Evolutionary conservation across 129 eudicot species (phyloP), one percentile per base, ranked within the genome.

Genomic region (Chrysanthemum seticuspe): DNA sequence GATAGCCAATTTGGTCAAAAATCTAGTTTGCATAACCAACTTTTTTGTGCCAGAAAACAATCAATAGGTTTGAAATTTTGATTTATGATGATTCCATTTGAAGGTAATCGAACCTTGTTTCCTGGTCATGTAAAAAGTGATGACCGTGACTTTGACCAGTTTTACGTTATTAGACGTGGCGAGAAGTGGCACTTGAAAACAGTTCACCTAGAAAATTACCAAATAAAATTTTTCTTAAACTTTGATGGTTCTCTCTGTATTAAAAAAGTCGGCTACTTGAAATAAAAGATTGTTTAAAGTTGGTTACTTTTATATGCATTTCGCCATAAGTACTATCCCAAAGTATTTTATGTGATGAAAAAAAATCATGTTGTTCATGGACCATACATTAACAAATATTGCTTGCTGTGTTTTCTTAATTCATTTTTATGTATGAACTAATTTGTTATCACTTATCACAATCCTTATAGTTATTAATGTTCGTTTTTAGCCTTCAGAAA

Each of bases 401-500:
- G 36, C 36, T 31, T 31, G 36, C 36, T 31, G 36, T 31, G 36
- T 31, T 31, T 31, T 31, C 36, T 31, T 29, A 0, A 29, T 29
- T 29, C 36, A 31, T 31, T 31, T 31, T 31, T 31, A 31, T 31
- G 36, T 31, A 31, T 31, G 36, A 31, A 31, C 36, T 31, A 31
- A 31, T 31, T 31, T 31, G 36, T 31, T 31, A 31, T 31, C 36
- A 31, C 36, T 31, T 31, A 31, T 31, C 6, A 31, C 36, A 31
- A 3, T 3, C 6, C 27, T 12, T 31, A 62, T 62, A 27, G 6
- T 9, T 29, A 7, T 13, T 10, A 53, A 16, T 49, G 49, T 72
- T 2, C 21, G 40, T 64, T 29, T 79, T 78, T 76, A 89, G 96
- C 96, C 90, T 70, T 85, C 87, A 1, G 90, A 87, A 62, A 72